Evolutionary conservation across 306 rosid genomes (phyloP).

Genomic region (Fragaria nilgerrensis): DNA sequence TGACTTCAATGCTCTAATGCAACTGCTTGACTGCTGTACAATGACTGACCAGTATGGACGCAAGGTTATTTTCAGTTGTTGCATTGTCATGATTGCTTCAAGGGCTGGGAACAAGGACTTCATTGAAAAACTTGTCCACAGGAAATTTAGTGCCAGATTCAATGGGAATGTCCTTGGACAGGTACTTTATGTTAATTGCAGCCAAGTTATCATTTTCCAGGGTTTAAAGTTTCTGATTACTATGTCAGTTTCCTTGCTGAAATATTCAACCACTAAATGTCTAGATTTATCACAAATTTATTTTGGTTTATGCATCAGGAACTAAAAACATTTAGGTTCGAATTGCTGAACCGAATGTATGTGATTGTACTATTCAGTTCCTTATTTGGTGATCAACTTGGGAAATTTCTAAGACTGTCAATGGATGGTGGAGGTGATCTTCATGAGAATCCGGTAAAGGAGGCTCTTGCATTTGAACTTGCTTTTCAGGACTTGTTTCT

Average conservation of each 20-base stretch:
- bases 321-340: background rate
- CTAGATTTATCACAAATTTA: background rate
- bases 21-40: slow-evolving; percentile 1
- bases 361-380: background rate
- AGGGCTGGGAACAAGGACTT: slow-evolving; percentile 1
- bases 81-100: slow-evolving; percentile 6
- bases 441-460: background rate
- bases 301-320: background rate
- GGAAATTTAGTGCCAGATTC: background rate
- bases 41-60: slow-evolving; percentile 4
- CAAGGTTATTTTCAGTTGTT: background rate
- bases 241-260: background rate
- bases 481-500: slow-evolving; percentile 3
- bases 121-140: background rate
- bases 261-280: too few species aligned
- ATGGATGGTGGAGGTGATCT: slow-evolving; percentile 10
- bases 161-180: background rate
- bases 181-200: background rate
- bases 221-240: background rate
- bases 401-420: background rate
- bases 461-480: background rate
- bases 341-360: background rate
- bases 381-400: background rate
- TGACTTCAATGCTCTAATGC: background rate
- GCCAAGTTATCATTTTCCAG: background rate